Evolutionary conservation across 148 eudicot genomes (phyloP).

Genomic region (Nyssa sinensis): DNA sequence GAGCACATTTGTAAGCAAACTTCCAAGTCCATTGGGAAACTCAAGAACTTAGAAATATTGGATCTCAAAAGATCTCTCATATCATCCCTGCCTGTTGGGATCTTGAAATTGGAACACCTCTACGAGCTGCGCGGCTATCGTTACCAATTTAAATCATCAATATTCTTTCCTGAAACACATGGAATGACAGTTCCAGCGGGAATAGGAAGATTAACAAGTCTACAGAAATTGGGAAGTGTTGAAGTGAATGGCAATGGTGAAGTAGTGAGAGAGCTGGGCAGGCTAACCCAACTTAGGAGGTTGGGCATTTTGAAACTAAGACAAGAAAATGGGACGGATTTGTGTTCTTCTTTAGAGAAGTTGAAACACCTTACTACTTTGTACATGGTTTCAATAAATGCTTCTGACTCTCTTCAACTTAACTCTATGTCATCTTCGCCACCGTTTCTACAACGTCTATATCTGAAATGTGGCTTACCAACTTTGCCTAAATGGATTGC

Average conservation of each 20-base stretch:
- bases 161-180: not conserved
- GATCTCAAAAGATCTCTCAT: conserved; percentile 8
- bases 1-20: not conserved
- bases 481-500: conserved; percentile 14
- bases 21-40: conserved; percentile 18
- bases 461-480: conserved; percentile 1
- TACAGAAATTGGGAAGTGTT: conserved; percentile 10
- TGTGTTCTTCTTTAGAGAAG: conserved; percentile 18
- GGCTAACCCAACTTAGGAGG: conserved; percentile 5
- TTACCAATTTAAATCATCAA: not conserved
- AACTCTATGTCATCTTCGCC: conserved; percentile 7
- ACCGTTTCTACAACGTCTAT: conserved; percentile 10
- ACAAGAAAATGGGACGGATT: conserved; percentile 5
- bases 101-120: conserved; percentile 5
- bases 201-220: conserved; percentile 4
- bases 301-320: conserved; percentile 5
- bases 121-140: not conserved
- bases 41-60: conserved; percentile 17
- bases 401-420: conserved; percentile 3
- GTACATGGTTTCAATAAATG: conserved; percentile 10
- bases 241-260: not conserved
- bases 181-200: conserved; percentile 9
- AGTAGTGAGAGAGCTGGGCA: conserved; percentile 13
- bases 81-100: conserved; percentile 8
- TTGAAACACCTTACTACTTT: conserved; percentile 10